Conservation (phyloP, 768 basidiomycete genomes). For the Hypholoma sublateritium region DNA sequence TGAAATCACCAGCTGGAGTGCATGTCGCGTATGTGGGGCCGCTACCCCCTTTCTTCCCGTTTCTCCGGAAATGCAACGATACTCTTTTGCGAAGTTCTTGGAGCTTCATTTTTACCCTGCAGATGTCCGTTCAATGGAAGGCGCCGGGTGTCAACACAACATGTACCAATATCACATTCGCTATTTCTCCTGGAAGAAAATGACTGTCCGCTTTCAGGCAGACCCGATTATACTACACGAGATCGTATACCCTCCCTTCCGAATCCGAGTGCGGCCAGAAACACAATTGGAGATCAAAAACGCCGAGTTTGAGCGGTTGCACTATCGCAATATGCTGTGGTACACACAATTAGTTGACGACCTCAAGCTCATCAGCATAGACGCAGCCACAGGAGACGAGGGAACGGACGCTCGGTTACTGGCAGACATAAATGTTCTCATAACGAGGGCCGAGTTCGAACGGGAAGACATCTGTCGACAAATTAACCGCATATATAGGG, state of each 20-base stretch:
- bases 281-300: slow-evolving; percentile 90
- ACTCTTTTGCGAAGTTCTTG: slow-evolving; percentile 95
- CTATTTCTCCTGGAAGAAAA: slow-evolving; percentile 81
- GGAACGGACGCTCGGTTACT: slow-evolving; percentile 63
- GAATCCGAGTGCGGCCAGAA: slow-evolving; percentile 83
- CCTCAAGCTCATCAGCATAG: slow-evolving; percentile 72
- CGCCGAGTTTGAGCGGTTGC: slow-evolving; percentile 77
- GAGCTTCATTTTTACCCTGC: slow-evolving; percentile 96
- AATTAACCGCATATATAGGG: slow-evolving; percentile 78
- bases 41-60: slow-evolving; percentile 88
- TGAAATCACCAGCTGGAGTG: slow-evolving; percentile 91
- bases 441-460: slow-evolving; percentile 73
- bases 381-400: slow-evolving; percentile 79
- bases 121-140: slow-evolving; percentile 79
- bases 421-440: slow-evolving; percentile 62
- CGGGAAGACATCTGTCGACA: slow-evolving; percentile 68
- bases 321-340: slow-evolving; percentile 71
- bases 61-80: slow-evolving; percentile 88
- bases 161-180: slow-evolving; percentile 91
- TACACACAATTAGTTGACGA: slow-evolving; percentile 76
- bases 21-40: slow-evolving; percentile 75
- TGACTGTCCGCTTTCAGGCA: slow-evolving; percentile 87
- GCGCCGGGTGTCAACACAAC: slow-evolving; percentile 91
- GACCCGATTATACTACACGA: slow-evolving; percentile 84
- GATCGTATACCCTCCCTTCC: slow-evolving; percentile 85